Evolutionary conservation across 257 asterid species (phyloP).

Genomic region (Buddleja alternifolia): DNA sequence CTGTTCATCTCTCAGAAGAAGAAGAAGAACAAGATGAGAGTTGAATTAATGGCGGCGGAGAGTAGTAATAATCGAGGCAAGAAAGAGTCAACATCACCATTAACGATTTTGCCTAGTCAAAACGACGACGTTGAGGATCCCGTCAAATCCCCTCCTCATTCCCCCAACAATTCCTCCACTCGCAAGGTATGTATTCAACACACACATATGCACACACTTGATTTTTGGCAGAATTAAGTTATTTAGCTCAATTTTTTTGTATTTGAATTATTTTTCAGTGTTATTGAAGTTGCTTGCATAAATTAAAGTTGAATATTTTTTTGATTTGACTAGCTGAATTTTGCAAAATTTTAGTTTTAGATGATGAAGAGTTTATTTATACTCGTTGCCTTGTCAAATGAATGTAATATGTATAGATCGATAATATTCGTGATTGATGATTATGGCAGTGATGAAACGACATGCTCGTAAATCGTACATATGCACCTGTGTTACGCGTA

Average conservation of each 20-base stretch:
- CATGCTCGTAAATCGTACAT: slow-evolving; percentile 12
- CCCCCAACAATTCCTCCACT: slow-evolving; percentile 82
- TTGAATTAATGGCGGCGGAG: slow-evolving; percentile 76
- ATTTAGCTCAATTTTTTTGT: background rate
- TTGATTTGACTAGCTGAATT: slow-evolving; percentile 23
- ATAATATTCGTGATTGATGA: background rate
- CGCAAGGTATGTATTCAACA: slow-evolving; percentile 57
- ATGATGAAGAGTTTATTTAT: background rate
- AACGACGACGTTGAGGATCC: slow-evolving; percentile 71
- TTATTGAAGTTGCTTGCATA: slow-evolving; percentile 16
- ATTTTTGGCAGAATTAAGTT: background rate
- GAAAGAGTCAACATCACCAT: slow-evolving; percentile 62
- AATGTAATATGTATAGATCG: background rate
- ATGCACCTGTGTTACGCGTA: slow-evolving; percentile 14
- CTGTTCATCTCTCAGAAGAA: too few species aligned
- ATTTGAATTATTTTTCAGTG: background rate
- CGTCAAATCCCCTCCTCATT: slow-evolving; percentile 72
- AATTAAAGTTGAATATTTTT: slow-evolving; percentile 3
- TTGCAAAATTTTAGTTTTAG: background rate
- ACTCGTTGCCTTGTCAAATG: slow-evolving; percentile 2
- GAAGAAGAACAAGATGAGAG: slow-evolving; percentile 39
- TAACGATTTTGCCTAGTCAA: slow-evolving; percentile 50
- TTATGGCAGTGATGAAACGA: slow-evolving; percentile 9
- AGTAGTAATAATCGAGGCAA: slow-evolving; percentile 48
- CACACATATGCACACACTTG: background rate